Evolutionary conservation across 345 rosid genomes (phyloP).

Genomic region (Xanthoceras sorbifolium): DNA sequence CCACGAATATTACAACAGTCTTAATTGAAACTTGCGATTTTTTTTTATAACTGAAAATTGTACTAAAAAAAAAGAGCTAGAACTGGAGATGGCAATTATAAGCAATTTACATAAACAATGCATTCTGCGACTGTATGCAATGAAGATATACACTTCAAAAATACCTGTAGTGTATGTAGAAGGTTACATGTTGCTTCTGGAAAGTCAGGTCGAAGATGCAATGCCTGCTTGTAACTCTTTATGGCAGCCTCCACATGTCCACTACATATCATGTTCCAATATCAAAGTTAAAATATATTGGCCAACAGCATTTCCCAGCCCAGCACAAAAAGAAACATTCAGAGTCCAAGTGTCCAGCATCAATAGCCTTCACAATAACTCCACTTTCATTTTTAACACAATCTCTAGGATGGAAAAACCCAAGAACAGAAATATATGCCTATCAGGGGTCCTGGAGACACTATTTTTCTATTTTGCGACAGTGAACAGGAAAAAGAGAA

Average conservation of each 20-base stretch:
- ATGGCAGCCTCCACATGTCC: slow-evolving; percentile 93
- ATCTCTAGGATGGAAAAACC: neutral
- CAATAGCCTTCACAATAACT: neutral
- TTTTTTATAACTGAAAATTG: no score
- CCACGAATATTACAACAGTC: neutral
- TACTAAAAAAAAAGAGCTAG: neutral
- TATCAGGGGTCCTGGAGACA: neutral
- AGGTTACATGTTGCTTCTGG: slow-evolving; percentile 99
- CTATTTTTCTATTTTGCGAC: neutral
- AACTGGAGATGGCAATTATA: neutral
- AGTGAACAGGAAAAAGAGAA: neutral
- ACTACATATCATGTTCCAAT: slow-evolving; percentile 41
- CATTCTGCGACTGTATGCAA: neutral
- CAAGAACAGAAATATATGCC: neutral
- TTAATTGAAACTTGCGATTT: neutral
- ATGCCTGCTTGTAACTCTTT: slow-evolving; percentile 89
- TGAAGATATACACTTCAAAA: neutral
- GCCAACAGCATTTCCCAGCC: neutral
- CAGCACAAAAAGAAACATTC: neutral
- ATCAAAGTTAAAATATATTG: neutral
- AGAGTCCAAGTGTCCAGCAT: neutral
- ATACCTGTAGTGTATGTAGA: slow-evolving; percentile 90
- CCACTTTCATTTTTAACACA: neutral
- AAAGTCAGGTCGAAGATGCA: slow-evolving; percentile 80
- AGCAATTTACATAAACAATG: neutral